These are phyloP conservation scores for Elsinoe perseae DNA, from an alignment of 2,329 filamentous ascomycete species.

Conservation along the genomic window DNA sequence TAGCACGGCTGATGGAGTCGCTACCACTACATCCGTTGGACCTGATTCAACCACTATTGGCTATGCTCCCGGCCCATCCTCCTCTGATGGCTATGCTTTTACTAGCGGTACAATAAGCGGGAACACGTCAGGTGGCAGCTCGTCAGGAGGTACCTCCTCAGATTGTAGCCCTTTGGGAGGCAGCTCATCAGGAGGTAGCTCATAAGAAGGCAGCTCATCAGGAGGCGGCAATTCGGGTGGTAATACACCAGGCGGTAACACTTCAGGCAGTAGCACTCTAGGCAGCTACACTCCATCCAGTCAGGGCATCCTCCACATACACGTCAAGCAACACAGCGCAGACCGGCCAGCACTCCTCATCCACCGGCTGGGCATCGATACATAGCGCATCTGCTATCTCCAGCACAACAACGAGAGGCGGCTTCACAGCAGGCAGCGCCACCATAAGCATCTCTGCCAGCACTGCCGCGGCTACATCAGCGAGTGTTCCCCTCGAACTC, in stretches of 20 bases:
- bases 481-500: too few relatives aligned
- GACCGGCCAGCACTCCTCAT: too few relatives aligned
- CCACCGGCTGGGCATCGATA: too few relatives aligned
- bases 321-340: too few relatives aligned
- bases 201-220: background rate
- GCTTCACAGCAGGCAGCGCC: too few relatives aligned
- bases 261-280: background rate
- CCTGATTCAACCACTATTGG: background rate
- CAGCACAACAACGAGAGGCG: too few relatives aligned
- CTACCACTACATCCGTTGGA: background rate
- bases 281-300: background rate
- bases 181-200: background rate
- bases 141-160: background rate
- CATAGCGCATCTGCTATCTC: too few relatives aligned
- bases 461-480: too few relatives aligned
- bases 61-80: background rate
- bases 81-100: background rate
- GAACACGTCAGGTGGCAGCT: background rate
- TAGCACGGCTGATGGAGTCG: background rate
- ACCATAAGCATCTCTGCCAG: too few relatives aligned
- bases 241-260: background rate
- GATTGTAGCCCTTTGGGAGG: background rate
- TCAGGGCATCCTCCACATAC: background rate
- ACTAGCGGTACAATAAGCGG: background rate
- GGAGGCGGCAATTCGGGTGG: background rate